Evolutionary conservation across 768 basidiomycete species (phyloP), one percentile per base, ranked within the genome.

Genomic region (Podaxis pistillaris): DNA sequence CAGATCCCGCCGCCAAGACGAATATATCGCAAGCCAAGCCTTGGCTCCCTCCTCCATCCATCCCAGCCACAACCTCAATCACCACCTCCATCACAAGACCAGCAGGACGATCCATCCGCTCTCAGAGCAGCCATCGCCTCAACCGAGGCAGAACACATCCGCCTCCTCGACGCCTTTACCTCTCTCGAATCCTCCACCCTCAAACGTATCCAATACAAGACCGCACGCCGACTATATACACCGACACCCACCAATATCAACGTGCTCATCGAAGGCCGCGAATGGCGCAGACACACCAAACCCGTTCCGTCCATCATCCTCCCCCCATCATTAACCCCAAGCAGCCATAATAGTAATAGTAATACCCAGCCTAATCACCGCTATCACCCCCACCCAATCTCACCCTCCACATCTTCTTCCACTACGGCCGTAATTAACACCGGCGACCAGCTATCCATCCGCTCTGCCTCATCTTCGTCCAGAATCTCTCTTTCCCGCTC

Each of bases 91-190:
- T 54, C 55, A 50, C 57, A 28, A n/a, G 33, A 51, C 53, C 28
- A 33, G 2, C 33, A 63, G 47, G 54, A n/a, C 63, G 63, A 56
- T 38, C 62, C 79, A 78, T 59, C 60, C 13, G 82, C 86, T 41
- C 84, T 92, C 58, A 83, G 82, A 50, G 74, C 75, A 19, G 85
- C 86, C 60, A 88, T 93, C 58, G 77, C 81, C 60, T 71, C 75
- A 2, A 83, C 90, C 40, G 88, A 91, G 67, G 80, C 83, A 26
- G 90, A 92, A 68, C 84, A 83, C 11, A 74, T 79, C 33, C 76
- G 86, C 11, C 76, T 93, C 28, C 72, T 87, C 30, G 84, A 87
- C 51, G 89, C 89, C 6, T 92, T 92, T 67, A 83, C 84, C 62
- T 81, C 83, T 22, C 78, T 91, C 26, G 88, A 92, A 72, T 75